A percentile compares a stretch with the other conserved stretches of the same genome.
phyloP scores from a whole-genome alignment of 1,139 yeast genomes.

The Nakaseomyces uthaithaninus region DNA sequence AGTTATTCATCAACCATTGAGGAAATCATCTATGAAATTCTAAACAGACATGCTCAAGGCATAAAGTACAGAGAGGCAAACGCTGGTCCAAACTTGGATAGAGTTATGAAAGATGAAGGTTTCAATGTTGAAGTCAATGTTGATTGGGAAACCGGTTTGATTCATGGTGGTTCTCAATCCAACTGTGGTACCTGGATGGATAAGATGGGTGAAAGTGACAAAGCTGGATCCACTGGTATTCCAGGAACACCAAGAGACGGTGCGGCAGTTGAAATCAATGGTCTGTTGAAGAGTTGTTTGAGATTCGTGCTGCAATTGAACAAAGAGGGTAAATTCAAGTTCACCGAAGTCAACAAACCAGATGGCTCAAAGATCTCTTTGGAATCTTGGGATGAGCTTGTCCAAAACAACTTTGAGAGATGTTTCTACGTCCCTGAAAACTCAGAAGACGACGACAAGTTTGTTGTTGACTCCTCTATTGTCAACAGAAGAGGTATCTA shows the following conservation, averaged over 20 bases:
- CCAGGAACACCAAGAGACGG: conserved; percentile 99
- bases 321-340: conserved; percentile 46
- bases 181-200: conserved; percentile 99
- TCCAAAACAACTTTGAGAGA: conserved; percentile 68
- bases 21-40: conserved; percentile 74
- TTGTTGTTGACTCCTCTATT: conserved; percentile 52
- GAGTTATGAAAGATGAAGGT: conserved; percentile 89
- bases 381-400: conserved; percentile 60
- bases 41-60: conserved; percentile 80
- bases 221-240: conserved; percentile 74
- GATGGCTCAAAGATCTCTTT: conserved; percentile 47
- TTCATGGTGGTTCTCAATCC: conserved; percentile 84
- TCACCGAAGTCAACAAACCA: conserved; percentile 48
- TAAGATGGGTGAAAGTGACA: conserved; percentile 91
- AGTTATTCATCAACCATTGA: conserved; percentile 58
- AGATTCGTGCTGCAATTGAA: conserved; percentile 65
- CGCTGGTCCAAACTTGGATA: conserved; percentile 82
- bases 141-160: conserved; percentile 83
- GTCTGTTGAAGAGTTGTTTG: conserved; percentile 73
- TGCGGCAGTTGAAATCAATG: conserved; percentile 89
- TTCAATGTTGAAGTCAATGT: conserved; percentile 74
- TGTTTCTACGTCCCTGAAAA: conserved; percentile 67
- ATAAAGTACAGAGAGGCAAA: conserved; percentile 88
- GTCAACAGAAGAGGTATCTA: conserved; percentile 90
- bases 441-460: conserved; percentile 47